A percentile compares a stretch with the other conserved stretches of the same genome.
Evolutionary conservation across 352 stramenopile species (phyloP).

Genomic region (Globisporangium camurandrum): DNA sequence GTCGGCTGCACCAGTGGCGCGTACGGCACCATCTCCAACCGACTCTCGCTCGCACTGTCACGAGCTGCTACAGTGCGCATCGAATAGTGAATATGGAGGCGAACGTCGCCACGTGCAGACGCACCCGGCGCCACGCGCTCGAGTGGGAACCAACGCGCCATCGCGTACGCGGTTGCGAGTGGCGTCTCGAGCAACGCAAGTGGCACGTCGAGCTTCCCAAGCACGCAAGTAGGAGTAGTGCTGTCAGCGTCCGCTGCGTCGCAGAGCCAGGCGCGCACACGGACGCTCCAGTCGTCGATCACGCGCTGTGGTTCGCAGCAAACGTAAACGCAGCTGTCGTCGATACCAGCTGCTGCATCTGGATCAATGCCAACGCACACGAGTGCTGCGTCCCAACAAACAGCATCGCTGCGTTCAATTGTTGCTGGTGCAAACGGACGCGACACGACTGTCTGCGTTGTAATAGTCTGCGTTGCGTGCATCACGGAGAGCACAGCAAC

Average conservation of each 20-base stretch:
- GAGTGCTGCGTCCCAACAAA: constrained; percentile 1
- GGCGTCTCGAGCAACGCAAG: constrained; percentile 42
- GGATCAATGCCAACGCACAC: constrained; percentile 2
- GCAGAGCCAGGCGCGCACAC: constrained; percentile 10
- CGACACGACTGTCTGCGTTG: not conserved
- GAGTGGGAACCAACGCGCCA: constrained; percentile 58
- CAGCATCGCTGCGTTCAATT: too few species aligned
- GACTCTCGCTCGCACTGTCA: constrained; percentile 2
- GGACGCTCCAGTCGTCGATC: constrained; percentile 6
- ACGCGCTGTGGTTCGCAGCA: constrained; percentile 5
- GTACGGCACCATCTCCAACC: constrained; percentile 25
- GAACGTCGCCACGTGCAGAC: constrained; percentile 35
- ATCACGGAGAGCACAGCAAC: constrained; percentile 1
- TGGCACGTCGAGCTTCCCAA: constrained; percentile 33
- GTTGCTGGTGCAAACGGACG: too few species aligned
- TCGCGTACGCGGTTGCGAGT: constrained; percentile 30
- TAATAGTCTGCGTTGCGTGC: not conserved
- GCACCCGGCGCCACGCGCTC: constrained; percentile 24
- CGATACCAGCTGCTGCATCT: not conserved
- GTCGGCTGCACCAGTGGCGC: constrained; percentile 1
- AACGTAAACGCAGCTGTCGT: not conserved
- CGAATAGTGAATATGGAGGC: constrained; percentile 26
- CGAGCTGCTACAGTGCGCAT: too few species aligned
- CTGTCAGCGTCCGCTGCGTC: not conserved
- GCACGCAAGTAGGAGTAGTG: too few species aligned